A percentile compares a stretch with the other conserved stretches of the same genome.
phyloP scores from a whole-genome alignment of 164 flowering plant species.

The Nelumbo lutea region DNA sequence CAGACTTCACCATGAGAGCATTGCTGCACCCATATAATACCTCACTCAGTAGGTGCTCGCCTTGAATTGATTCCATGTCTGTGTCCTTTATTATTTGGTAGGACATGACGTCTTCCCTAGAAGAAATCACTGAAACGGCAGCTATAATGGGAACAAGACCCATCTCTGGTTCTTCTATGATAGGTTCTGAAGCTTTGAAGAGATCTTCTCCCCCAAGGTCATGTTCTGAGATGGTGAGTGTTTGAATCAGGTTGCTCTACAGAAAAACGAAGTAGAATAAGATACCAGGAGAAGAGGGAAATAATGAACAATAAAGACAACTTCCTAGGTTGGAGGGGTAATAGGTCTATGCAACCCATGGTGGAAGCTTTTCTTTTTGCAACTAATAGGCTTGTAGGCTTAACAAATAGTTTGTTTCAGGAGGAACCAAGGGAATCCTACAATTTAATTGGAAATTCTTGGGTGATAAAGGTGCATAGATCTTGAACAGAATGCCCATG shows the following conservation, averaged over 20 bases:
- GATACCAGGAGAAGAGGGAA: neutral
- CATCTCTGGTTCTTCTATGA: constrained; percentile 59
- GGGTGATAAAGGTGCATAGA: too few species aligned
- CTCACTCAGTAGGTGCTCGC: constrained; percentile 55
- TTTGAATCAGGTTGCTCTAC: constrained; percentile 38
- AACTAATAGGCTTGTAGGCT: too few species aligned
- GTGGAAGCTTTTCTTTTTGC: too few species aligned
- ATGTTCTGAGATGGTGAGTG: constrained; percentile 56
- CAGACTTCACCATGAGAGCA: neutral
- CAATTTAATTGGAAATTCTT: too few species aligned
- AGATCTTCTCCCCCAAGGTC: constrained; percentile 84
- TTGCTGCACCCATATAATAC: constrained; percentile 46
- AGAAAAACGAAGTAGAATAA: constrained; percentile 10
- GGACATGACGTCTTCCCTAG: constrained; percentile 55
- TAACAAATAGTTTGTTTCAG: too few species aligned
- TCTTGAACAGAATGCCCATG: too few species aligned
- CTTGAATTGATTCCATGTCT: constrained; percentile 51
- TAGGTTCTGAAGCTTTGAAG: constrained; percentile 80
- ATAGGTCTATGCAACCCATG: too few species aligned
- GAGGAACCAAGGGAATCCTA: too few species aligned
- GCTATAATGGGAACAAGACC: constrained; percentile 58
- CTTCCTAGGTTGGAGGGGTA: too few species aligned
- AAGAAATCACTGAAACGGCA: constrained; percentile 78
- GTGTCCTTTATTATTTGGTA: constrained; percentile 46
- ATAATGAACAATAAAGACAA: too few species aligned